phyloP scores from a whole-genome alignment of 495 filamentous ascomycete species.

The Talaromyces thailandensis region DNA sequence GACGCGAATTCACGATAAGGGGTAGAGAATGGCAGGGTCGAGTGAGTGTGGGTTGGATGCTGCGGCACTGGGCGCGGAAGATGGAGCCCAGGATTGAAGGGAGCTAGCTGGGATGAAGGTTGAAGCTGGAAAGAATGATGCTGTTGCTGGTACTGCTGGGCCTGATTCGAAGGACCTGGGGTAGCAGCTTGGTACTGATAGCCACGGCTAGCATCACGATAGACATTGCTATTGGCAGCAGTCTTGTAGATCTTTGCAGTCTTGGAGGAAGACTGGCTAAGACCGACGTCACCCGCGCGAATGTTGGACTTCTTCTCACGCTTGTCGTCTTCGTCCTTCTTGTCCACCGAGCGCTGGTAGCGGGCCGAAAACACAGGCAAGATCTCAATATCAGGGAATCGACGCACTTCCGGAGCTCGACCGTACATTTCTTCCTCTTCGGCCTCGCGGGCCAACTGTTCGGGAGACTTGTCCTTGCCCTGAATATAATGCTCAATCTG shows the following conservation, averaged over 20 bases:
- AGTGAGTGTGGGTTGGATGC: background rate
- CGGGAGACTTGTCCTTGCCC: slow-evolving; percentile 1
- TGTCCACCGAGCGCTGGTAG: slow-evolving; percentile 5
- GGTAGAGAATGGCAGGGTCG: background rate
- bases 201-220: background rate
- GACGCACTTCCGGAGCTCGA: background rate
- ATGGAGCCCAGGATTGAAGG: background rate
- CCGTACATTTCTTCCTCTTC: background rate
- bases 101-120: background rate
- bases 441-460: slow-evolving; percentile 6
- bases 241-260: background rate
- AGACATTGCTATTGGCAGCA: background rate
- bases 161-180: background rate
- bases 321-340: slow-evolving; percentile 7
- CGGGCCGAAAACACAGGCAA: slow-evolving; percentile 41
- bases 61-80: background rate
- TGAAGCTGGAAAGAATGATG: background rate
- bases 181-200: background rate
- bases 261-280: background rate
- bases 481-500: slow-evolving; percentile 14
- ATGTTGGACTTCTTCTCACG: background rate
- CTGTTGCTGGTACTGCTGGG: background rate
- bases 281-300: background rate
- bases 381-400: slow-evolving; percentile 61
- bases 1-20: background rate